These are phyloP conservation scores for Arthrobotrys sinensis DNA, from an alignment of 2,329 filamentous ascomycete species.

Conservation along the genomic window DNA sequence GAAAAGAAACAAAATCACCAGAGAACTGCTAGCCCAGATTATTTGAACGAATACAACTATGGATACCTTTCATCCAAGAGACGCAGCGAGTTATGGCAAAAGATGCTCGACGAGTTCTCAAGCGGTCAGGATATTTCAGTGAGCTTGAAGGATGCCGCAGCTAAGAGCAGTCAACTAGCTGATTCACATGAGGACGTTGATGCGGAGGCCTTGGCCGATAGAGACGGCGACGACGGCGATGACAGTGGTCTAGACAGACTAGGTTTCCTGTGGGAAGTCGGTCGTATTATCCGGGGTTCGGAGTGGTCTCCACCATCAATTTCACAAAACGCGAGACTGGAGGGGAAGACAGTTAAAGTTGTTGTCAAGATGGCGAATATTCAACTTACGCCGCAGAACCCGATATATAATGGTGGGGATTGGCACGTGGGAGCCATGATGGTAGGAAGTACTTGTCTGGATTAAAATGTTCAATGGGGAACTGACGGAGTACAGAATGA, in stretches of 20 bases:
- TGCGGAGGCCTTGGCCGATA: not conserved
- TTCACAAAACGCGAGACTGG: not conserved
- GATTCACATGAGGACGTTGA: not conserved
- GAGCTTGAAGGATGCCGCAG: not conserved
- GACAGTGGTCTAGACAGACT: not conserved
- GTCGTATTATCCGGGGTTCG: not conserved
- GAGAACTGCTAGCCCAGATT: not conserved
- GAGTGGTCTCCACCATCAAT: conserved; percentile 21
- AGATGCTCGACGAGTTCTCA: conserved; percentile 36
- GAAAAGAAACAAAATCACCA: not conserved
- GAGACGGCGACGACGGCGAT: not conserved
- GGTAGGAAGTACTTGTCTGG: conserved; percentile 68
- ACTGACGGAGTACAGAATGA: conserved; percentile 74
- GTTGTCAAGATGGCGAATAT: conserved; percentile 77
- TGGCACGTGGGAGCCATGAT: conserved; percentile 74
- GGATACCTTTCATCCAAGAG: conserved; percentile 6
- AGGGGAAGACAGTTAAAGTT: conserved; percentile 72
- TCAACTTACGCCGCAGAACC: conserved; percentile 72
- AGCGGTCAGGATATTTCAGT: conserved; percentile 30
- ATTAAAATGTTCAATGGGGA: conserved; percentile 67
- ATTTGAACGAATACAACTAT: not conserved
- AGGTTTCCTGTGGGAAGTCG: conserved; percentile 35
- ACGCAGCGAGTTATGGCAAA: conserved; percentile 6
- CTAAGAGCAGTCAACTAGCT: not conserved
- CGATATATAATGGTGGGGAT: conserved; percentile 71